Evolutionary conservation across 257 asterid genomes (phyloP).

Genomic region (Scutellaria galericulata): DNA sequence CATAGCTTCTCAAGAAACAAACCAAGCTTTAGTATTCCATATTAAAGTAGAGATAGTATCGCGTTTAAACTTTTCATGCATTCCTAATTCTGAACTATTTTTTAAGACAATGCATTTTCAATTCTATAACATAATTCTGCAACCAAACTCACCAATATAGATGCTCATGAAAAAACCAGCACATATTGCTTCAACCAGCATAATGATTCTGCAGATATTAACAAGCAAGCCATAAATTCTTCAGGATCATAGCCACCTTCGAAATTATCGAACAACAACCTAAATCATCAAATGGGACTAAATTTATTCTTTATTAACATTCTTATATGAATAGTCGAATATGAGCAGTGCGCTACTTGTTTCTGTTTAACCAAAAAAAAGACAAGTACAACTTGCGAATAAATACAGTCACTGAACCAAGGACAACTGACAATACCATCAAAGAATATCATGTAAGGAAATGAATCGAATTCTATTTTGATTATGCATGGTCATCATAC

Average conservation of each 20-base stretch:
- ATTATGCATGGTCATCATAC: constrained; percentile 11
- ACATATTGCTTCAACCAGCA: constrained; percentile 85
- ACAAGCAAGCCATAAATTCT: constrained; percentile 37
- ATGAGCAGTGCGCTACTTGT: not conserved
- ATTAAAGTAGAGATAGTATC: constrained; percentile 18
- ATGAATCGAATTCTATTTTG: constrained; percentile 27
- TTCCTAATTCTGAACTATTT: constrained; percentile 24
- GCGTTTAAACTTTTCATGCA: constrained; percentile 18
- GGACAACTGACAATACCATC: constrained; percentile 15
- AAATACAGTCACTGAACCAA: not conserved
- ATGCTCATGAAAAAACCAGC: constrained; percentile 82
- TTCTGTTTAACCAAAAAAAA: constrained; percentile 22
- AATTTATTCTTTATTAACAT: constrained; percentile 12
- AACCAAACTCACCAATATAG: constrained; percentile 76
- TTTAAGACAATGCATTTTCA: constrained; percentile 24
- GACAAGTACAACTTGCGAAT: not conserved
- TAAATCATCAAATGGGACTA: constrained; percentile 29
- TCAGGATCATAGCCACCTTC: constrained; percentile 35
- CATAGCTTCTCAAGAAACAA: constrained; percentile 26
- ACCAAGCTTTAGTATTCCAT: constrained; percentile 25
- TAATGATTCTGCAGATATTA: constrained; percentile 75
- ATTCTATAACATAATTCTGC: constrained; percentile 26
- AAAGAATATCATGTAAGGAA: constrained; percentile 17
- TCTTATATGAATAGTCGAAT: constrained; percentile 10
- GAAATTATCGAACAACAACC: constrained; percentile 25